phyloP scores from a whole-genome alignment of 208 protist species.

The Trichomonas vaginalis region DNA sequence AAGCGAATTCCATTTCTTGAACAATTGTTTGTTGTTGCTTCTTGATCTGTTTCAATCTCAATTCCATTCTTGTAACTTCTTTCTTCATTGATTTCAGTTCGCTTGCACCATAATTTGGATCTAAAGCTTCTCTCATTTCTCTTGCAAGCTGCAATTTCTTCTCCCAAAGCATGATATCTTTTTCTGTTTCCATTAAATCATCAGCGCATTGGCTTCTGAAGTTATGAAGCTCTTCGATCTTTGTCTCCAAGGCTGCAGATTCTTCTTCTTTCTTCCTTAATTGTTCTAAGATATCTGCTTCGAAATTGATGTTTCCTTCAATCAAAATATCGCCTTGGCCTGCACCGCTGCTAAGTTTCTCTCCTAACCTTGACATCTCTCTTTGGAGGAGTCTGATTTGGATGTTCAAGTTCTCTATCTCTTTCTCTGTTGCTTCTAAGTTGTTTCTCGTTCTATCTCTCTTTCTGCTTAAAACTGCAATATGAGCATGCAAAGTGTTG shows the following conservation, averaged over 20 bases:
- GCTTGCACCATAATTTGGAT: background rate
- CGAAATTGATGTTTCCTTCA: background rate
- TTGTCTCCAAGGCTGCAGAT: background rate
- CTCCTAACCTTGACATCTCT: background rate
- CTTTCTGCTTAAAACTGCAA: background rate
- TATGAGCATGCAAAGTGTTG: background rate
- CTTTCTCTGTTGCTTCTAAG: background rate
- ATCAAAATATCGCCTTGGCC: background rate
- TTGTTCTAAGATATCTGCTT: background rate
- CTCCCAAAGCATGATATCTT: background rate
- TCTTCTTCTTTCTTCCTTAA: constrained; percentile 6
- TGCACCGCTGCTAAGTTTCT: background rate
- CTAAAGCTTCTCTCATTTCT: constrained; percentile 15
- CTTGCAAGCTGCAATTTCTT: background rate
- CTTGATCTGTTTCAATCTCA: constrained; percentile 3
- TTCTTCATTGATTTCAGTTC: constrained; percentile 12
- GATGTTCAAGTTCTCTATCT: background rate
- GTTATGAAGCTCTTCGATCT: background rate
- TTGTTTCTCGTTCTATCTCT: background rate
- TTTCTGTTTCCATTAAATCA: constrained; percentile 15
- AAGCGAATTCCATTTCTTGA: constrained; percentile 11
- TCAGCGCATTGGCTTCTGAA: background rate
- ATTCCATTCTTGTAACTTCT: constrained; percentile 5
- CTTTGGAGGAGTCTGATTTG: background rate
- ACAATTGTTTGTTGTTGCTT: constrained; percentile 9